phyloP scores from a whole-genome alignment of 371 early-diverging fungal genomes.

The Umbelopsis sp. region DNA sequence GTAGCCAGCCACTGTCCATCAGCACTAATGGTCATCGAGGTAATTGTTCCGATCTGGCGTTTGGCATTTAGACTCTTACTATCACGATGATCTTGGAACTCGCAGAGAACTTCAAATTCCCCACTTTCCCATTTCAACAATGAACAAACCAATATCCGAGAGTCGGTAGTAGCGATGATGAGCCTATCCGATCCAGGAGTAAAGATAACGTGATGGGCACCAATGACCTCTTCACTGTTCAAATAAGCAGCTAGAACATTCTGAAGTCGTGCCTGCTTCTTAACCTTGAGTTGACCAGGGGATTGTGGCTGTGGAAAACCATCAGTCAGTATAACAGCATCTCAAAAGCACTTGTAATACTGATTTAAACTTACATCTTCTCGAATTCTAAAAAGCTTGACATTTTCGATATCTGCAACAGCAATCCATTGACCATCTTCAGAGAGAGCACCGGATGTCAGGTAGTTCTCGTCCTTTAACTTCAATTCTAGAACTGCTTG shows the following conservation, averaged over 20 bases:
- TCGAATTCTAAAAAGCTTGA: constrained; percentile 72
- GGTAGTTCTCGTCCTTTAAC: constrained; percentile 63
- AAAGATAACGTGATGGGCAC: constrained; percentile 67
- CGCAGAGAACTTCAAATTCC: constrained; percentile 56
- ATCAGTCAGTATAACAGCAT: not conserved
- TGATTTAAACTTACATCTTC: constrained; percentile 42
- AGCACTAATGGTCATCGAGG: constrained; percentile 69
- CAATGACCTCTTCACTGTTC: constrained; percentile 36
- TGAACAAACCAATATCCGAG: constrained; percentile 65
- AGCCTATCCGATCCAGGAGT: constrained; percentile 72
- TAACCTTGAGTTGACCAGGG: constrained; percentile 51
- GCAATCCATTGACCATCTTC: constrained; percentile 86
- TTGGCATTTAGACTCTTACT: constrained; percentile 44
- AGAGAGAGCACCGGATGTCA: constrained; percentile 79
- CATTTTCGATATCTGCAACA: constrained; percentile 76
- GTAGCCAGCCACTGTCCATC: constrained; percentile 85
- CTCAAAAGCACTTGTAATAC: not conserved
- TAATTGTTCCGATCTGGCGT: constrained; percentile 53
- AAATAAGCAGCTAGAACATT: constrained; percentile 39
- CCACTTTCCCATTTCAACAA: constrained; percentile 59
- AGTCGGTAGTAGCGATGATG: constrained; percentile 68
- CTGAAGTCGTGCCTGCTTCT: constrained; percentile 56
- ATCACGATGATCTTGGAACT: constrained; percentile 67
- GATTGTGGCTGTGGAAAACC: not conserved
- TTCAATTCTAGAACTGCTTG: constrained; percentile 65